phyloP scores from a whole-genome alignment of 257 asterid species.

The Haberlea rhodopensis region DNA sequence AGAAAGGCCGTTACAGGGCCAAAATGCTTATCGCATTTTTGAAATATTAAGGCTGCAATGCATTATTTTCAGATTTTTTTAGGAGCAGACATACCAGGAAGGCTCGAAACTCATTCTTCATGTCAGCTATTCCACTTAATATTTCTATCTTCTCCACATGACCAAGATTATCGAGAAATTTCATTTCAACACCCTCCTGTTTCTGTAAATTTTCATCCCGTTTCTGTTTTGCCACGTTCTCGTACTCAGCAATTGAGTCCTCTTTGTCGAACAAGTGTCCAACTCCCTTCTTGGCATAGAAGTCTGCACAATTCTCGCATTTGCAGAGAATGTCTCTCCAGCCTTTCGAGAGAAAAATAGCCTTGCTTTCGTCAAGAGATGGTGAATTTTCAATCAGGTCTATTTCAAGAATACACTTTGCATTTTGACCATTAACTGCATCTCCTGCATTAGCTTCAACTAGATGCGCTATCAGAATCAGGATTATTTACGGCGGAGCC shows the following conservation, averaged over 20 bases:
- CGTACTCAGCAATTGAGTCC: slow-evolving; percentile 93
- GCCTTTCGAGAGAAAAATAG: slow-evolving; percentile 66
- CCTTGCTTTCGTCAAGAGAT: slow-evolving; percentile 36
- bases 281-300: slow-evolving; percentile 58
- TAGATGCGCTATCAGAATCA: background rate
- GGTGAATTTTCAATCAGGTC: slow-evolving; percentile 43
- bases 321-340: slow-evolving; percentile 84
- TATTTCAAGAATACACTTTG: slow-evolving; percentile 47
- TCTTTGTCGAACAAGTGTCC: slow-evolving; percentile 73
- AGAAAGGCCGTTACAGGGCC: too few relatives aligned
- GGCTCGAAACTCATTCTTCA: slow-evolving; percentile 69
- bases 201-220: slow-evolving; percentile 72
- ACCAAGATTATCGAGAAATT: slow-evolving; percentile 65
- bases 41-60: background rate
- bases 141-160: slow-evolving; percentile 87
- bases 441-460: slow-evolving; percentile 21
- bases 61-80: background rate
- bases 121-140: slow-evolving; percentile 74
- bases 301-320: slow-evolving; percentile 56
- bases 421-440: slow-evolving; percentile 38
- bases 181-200: slow-evolving; percentile 62
- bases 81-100: slow-evolving; percentile 56
- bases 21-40: too few relatives aligned
- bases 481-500: slow-evolving; percentile 19
- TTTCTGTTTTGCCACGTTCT: slow-evolving; percentile 69